Evolutionary conservation across 1,284 basidiomycete genomes (phyloP).

Genomic region (Marasmius tenuissimus): DNA sequence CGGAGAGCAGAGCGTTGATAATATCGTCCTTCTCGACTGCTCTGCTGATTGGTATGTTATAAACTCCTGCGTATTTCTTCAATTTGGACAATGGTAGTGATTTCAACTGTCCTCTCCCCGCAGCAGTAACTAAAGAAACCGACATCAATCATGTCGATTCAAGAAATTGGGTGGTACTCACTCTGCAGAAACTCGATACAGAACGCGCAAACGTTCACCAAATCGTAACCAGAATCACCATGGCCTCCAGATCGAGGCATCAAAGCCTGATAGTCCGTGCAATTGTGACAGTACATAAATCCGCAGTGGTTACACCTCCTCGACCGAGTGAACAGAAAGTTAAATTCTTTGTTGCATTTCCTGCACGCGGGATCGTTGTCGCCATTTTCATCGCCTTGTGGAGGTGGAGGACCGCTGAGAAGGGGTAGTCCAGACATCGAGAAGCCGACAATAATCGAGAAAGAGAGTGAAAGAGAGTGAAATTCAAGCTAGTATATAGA

Average conservation of each 20-base stretch:
- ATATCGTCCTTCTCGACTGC: constrained; percentile 77
- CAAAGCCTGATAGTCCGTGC: constrained; percentile 72
- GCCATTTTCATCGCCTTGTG: constrained; percentile 26
- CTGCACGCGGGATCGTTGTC: constrained; percentile 52
- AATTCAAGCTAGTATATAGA: background rate
- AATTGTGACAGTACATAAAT: constrained; percentile 68
- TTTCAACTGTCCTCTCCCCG: constrained; percentile 55
- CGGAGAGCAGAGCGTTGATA: constrained; percentile 58
- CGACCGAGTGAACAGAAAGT: constrained; percentile 60
- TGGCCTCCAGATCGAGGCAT: constrained; percentile 54
- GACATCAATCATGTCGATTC: constrained; percentile 1
- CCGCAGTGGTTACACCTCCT: constrained; percentile 76
- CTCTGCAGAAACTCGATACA: constrained; percentile 71
- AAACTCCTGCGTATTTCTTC: constrained; percentile 67
- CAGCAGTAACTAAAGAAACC: constrained; percentile 58
- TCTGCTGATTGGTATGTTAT: constrained; percentile 61
- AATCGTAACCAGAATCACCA: constrained; percentile 55
- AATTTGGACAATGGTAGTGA: constrained; percentile 56
- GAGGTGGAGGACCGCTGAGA: constrained; percentile 64
- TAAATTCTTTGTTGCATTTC: constrained; percentile 77
- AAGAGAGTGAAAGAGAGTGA: background rate
- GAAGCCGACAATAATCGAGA: background rate
- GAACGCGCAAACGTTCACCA: constrained; percentile 63
- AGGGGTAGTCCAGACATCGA: constrained; percentile 54
- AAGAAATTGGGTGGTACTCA: constrained; percentile 34